These are phyloP conservation scores for Heterobasidion occidentale DNA, from an alignment of 1,284 basidiomycete species.

Conservation along the genomic window DNA sequence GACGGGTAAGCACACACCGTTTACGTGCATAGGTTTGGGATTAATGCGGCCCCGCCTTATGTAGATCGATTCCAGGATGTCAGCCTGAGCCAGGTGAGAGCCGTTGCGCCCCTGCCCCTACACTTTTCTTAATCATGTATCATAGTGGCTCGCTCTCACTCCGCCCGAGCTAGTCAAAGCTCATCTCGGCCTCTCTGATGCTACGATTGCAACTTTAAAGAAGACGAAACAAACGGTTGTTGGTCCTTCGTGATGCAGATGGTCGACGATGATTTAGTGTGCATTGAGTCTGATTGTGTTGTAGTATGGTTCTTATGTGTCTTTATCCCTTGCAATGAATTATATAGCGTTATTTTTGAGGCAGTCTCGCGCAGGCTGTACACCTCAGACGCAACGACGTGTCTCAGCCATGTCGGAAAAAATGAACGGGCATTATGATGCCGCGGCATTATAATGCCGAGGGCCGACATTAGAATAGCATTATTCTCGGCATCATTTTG, in stretches of 20 bases:
- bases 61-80: conserved; percentile 54
- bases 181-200: conserved; percentile 27
- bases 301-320: no score
- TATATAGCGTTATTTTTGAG: no score
- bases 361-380: no score
- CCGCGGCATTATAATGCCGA: no score
- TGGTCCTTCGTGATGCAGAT: conserved; percentile 9
- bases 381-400: no score
- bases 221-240: conserved; percentile 26
- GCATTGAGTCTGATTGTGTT: no score
- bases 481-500: no score
- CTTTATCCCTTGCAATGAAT: no score
- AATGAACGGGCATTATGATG: no score
- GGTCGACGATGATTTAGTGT: not conserved
- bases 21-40: not conserved
- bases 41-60: not conserved
- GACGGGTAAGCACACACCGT: conserved; percentile 26
- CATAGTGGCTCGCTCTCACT: conserved; percentile 31
- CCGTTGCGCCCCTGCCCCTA: not conserved
- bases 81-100: conserved; percentile 45
- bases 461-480: no score
- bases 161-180: conserved; percentile 33
- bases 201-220: conserved; percentile 23
- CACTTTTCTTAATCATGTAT: not conserved
- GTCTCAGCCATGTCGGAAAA: no score